Percentiles rank a stretch among this genome's conserved stretches.
Evolutionary conservation across 2,329 filamentous ascomycete genomes (phyloP).

Genomic region (Nemania abortiva): DNA sequence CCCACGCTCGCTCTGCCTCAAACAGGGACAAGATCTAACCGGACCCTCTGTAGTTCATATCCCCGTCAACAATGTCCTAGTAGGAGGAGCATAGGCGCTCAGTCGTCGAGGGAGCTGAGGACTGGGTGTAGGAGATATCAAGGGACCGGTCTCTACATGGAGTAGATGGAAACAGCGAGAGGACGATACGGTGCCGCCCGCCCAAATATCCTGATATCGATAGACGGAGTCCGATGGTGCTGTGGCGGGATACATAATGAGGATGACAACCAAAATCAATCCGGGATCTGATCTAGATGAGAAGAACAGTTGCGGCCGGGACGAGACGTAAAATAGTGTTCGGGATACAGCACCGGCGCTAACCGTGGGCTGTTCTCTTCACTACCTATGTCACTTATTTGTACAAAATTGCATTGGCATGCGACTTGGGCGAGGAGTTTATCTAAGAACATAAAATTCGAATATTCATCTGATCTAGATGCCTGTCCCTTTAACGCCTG

Average conservation of each 20-base stretch:
- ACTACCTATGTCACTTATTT: slow-evolving; percentile 34
- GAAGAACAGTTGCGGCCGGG: slow-evolving; percentile 4
- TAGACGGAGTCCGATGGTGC: not conserved
- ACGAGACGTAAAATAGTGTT: slow-evolving; percentile 10
- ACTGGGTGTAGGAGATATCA: slow-evolving; percentile 12
- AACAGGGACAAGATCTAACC: slow-evolving; percentile 14
- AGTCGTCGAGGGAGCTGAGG: slow-evolving; percentile 5
- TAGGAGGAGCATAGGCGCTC: slow-evolving; percentile 69
- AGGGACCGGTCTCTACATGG: not conserved
- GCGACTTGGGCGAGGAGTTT: slow-evolving; percentile 15
- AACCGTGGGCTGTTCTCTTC: slow-evolving; percentile 20
- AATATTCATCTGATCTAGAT: slow-evolving; percentile 2
- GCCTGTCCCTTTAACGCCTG: slow-evolving; percentile 1
- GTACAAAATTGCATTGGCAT: slow-evolving; percentile 44
- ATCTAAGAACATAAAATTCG: slow-evolving; percentile 7
- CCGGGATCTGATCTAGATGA: not conserved
- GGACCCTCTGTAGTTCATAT: slow-evolving; percentile 67
- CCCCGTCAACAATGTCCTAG: slow-evolving; percentile 77
- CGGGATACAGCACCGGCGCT: not conserved
- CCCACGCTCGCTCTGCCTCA: not conserved
- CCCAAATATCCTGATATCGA: slow-evolving; percentile 7
- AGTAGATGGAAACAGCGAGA: not conserved
- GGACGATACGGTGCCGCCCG: slow-evolving; percentile 13
- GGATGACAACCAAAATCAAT: slow-evolving; percentile 11
- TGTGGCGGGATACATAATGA: slow-evolving; percentile 26